A percentile compares a stretch with the other conserved stretches of the same genome.
Conservation (phyloP, 2,329 filamentous ascomycete genomes). For the Ilyonectria mors-panacis region DNA sequence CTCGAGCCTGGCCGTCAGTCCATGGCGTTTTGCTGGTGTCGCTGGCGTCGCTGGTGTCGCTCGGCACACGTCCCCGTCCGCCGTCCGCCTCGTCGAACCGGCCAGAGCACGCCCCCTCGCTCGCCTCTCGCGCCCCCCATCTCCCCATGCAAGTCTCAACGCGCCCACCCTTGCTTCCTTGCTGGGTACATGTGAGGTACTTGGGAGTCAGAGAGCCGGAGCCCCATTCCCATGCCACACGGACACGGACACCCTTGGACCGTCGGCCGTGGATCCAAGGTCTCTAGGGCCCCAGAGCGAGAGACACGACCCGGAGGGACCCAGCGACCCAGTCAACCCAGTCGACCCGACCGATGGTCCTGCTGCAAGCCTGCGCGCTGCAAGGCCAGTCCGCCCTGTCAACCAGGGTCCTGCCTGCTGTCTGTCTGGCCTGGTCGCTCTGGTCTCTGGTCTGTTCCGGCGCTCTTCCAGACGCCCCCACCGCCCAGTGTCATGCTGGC, state of each 20-base stretch:
- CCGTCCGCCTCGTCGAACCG: slow-evolving; percentile 30
- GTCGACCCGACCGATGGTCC: slow-evolving; percentile 35
- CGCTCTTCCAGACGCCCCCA: slow-evolving; percentile 45
- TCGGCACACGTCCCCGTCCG: slow-evolving; percentile 46
- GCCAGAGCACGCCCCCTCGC: slow-evolving; percentile 17
- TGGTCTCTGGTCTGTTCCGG: slow-evolving; percentile 22
- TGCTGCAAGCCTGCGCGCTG: slow-evolving; percentile 8
- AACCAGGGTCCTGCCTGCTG: slow-evolving; percentile 45
- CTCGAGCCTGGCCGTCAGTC: slow-evolving; percentile 49
- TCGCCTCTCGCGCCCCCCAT: slow-evolving; percentile 20
- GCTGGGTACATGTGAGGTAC: slow-evolving; percentile 45
- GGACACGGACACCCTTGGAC: slow-evolving; percentile 15
- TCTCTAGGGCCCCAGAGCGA: slow-evolving; percentile 37
- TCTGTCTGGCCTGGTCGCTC: slow-evolving; percentile 30
- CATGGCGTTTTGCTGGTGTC: slow-evolving; percentile 38
- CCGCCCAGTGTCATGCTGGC: slow-evolving; percentile 47
- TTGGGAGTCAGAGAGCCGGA: slow-evolving; percentile 25
- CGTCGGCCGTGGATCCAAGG: slow-evolving; percentile 20
- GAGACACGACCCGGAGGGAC: slow-evolving; percentile 1
- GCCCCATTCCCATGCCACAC: slow-evolving; percentile 18
- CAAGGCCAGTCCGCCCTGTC: slow-evolving; percentile 49
- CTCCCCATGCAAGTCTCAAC: slow-evolving; percentile 37
- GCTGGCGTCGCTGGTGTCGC: slow-evolving; percentile 2
- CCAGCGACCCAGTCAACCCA: slow-evolving; percentile 19
- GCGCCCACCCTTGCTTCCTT: slow-evolving; percentile 28